Conservation (phyloP, 2,329 filamentous ascomycete genomes). For the Dactylellina haptotyla region DNA sequence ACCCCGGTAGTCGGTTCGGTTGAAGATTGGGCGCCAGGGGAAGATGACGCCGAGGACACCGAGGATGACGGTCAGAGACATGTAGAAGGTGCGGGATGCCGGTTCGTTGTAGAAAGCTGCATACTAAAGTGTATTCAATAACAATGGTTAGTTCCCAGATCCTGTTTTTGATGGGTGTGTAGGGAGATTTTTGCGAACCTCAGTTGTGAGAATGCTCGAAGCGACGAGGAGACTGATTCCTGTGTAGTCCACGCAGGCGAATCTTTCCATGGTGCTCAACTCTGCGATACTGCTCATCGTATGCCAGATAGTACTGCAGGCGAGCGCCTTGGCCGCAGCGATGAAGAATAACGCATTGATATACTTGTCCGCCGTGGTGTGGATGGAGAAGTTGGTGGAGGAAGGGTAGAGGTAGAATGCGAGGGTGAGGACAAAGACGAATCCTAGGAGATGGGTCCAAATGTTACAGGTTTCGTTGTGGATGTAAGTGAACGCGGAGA, state of each 20-base stretch:
- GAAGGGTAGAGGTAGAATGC: slow-evolving; percentile 97
- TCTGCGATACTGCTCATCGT: slow-evolving; percentile 98
- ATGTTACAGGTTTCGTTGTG: slow-evolving; percentile 98
- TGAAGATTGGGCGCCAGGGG: slow-evolving; percentile 96
- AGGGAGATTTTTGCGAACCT: slow-evolving; percentile 61
- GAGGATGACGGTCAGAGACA: slow-evolving; percentile 79
- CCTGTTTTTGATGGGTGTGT: neutral
- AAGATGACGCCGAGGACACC: slow-evolving; percentile 88
- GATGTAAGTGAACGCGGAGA: slow-evolving; percentile 77
- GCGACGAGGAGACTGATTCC: slow-evolving; percentile 95
- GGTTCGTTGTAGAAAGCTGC: slow-evolving; percentile 99
- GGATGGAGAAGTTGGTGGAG: slow-evolving; percentile 84
- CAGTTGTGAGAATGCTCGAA: slow-evolving; percentile 95
- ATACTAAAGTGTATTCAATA: slow-evolving; percentile 73
- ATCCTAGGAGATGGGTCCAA: slow-evolving; percentile 91
- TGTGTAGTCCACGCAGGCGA: slow-evolving; percentile 98
- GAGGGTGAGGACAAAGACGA: slow-evolving; percentile 85
- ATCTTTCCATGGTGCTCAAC: slow-evolving; percentile 87
- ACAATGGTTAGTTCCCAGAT: neutral
- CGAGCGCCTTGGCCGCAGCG: slow-evolving; percentile 90
- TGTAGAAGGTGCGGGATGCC: slow-evolving; percentile 83
- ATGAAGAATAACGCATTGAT: slow-evolving; percentile 96
- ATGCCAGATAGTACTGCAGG: slow-evolving; percentile 97
- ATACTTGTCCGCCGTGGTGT: slow-evolving; percentile 86
- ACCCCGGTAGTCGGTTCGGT: slow-evolving; percentile 89